These are phyloP conservation scores for Speleostelium caveatum DNA, from an alignment of 78 protist species.

Conservation along the genomic window DNA sequence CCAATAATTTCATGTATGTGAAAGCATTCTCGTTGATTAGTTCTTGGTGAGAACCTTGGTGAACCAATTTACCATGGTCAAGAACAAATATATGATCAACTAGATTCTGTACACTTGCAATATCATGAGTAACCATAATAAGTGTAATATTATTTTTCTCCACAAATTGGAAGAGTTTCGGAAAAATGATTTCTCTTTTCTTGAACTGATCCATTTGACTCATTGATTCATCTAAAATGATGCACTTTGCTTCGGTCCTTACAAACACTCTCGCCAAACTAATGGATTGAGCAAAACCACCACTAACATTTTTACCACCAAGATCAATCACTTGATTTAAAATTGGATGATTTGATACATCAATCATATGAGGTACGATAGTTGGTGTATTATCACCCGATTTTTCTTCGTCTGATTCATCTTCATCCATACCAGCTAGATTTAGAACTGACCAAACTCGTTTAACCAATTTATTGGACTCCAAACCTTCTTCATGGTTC, in stretches of 20 bases:
- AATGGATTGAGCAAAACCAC: constrained; percentile 65
- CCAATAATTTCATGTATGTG: constrained; percentile 46
- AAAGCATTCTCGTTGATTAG: constrained; percentile 15
- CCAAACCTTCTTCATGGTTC: constrained; percentile 32
- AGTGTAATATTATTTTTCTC: constrained; percentile 49
- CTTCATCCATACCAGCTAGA: constrained; percentile 32
- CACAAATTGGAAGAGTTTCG: constrained; percentile 54
- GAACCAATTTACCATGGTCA: constrained; percentile 67
- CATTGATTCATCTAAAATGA: constrained; percentile 54
- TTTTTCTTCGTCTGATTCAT: constrained; percentile 10
- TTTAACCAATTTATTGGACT: constrained; percentile 55
- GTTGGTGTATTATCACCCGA: constrained; percentile 14
- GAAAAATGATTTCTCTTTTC: constrained; percentile 44
- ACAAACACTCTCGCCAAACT: constrained; percentile 70
- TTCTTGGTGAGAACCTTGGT: constrained; percentile 61
- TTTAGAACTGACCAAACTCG: constrained; percentile 71
- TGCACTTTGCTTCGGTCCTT: constrained; percentile 57
- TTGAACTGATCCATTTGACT: constrained; percentile 65
- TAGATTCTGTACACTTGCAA: constrained; percentile 1
- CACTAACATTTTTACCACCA: constrained; percentile 64
- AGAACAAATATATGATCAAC: constrained; percentile 76
- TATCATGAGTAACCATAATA: constrained; percentile 63
- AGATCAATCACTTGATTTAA: constrained; percentile 41
- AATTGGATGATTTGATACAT: constrained; percentile 36
- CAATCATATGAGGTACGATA: constrained; percentile 39